Percentiles rank a stretch among this genome's conserved stretches.
Conservation (phyloP, 169 alveolate genomes). For the Eimeria zaria region DNA sequence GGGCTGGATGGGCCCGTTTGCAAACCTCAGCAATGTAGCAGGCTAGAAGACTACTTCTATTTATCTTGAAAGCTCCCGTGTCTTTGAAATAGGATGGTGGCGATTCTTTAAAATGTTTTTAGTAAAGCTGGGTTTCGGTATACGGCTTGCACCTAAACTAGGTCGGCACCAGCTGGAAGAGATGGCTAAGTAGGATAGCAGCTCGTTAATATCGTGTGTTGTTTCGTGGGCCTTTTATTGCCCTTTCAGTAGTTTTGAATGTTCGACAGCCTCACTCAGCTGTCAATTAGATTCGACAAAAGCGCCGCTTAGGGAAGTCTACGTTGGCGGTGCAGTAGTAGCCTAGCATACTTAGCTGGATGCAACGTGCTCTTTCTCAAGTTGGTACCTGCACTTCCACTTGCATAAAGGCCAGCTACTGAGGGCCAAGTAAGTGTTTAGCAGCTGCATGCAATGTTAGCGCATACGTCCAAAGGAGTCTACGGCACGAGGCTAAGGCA, state of each 20-base stretch:
- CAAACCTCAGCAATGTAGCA: neutral
- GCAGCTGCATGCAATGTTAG: neutral
- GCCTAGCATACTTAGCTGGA: neutral
- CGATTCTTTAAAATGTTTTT: neutral
- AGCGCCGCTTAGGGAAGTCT: neutral
- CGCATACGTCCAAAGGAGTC: neutral
- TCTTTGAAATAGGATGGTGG: neutral
- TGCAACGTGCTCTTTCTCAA: neutral
- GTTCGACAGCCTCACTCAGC: neutral
- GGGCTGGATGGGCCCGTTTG: conserved; percentile 31
- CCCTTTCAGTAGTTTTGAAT: neutral
- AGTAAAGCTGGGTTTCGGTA: neutral
- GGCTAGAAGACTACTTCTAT: neutral
- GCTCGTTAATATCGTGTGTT: neutral
- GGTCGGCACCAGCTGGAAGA: neutral
- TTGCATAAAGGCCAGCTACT: neutral
- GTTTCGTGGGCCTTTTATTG: neutral
- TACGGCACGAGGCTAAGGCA: too few relatives aligned
- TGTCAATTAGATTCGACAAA: neutral
- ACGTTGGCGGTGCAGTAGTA: neutral
- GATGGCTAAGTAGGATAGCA: neutral
- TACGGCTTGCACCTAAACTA: neutral
- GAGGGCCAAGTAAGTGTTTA: neutral
- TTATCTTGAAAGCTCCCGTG: neutral
- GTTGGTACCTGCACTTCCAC: neutral